Percentiles rank a stretch among this genome's conserved stretches.
Conservation (phyloP, 768 basidiomycete species). For the Trametes elegans region DNA sequence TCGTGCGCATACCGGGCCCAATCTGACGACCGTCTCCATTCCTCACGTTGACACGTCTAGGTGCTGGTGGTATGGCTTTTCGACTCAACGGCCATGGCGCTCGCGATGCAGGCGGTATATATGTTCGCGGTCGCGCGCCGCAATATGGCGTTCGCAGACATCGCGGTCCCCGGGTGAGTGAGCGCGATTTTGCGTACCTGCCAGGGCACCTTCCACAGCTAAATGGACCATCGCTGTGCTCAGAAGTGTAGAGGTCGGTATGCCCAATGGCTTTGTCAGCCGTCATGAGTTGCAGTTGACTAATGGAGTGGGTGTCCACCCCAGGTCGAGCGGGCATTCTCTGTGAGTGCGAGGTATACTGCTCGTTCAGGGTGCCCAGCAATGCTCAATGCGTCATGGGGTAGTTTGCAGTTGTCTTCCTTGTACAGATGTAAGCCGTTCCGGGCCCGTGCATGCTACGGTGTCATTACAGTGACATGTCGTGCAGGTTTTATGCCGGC, state of each 20-base stretch:
- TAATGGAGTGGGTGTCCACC: neutral
- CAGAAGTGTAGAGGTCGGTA: neutral
- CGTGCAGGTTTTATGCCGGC: constrained; percentile 1
- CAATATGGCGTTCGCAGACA: neutral
- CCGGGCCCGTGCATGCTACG: neutral
- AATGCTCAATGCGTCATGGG: neutral
- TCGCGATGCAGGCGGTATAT: constrained; percentile 8
- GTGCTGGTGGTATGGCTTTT: constrained; percentile 9
- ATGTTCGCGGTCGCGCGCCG: constrained; percentile 9
- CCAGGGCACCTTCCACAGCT: too few relatives aligned
- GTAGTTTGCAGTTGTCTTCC: constrained; percentile 10
- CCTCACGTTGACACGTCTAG: neutral
- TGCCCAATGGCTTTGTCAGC: too few relatives aligned
- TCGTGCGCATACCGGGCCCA: constrained; percentile 1
- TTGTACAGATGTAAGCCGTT: constrained; percentile 14
- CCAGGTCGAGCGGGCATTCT: constrained; percentile 14
- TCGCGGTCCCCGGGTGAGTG: constrained; percentile 11
- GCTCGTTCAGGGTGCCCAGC: neutral
- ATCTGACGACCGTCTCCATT: neutral
- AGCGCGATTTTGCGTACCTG: too few relatives aligned
- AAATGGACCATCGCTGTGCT: neutral
- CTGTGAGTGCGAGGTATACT: neutral
- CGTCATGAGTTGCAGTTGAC: neutral
- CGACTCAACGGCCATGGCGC: constrained; percentile 10
- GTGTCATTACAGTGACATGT: too few relatives aligned